Conservation (phyloP, 306 rosid genomes). For the Rosa chinensis region DNA sequence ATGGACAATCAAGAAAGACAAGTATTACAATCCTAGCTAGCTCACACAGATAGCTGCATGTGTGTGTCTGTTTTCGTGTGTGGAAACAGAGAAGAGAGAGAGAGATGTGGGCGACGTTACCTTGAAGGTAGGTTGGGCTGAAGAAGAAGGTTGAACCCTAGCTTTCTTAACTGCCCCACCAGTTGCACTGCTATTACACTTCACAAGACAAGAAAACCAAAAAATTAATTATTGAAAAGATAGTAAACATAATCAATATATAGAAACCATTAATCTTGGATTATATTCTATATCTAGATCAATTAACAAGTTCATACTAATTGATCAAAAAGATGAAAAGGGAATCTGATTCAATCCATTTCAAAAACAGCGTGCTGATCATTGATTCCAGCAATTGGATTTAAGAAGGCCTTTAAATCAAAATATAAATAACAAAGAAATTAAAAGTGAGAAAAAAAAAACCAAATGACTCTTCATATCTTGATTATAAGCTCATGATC, state of each 20-base stretch:
- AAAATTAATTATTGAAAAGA: not conserved
- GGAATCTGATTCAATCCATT: conserved; percentile 5
- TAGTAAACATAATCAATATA: not conserved
- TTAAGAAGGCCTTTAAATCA: not conserved
- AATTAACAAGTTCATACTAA: not conserved
- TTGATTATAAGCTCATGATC: conserved; percentile 4
- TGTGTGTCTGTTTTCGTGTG: conserved; percentile 28
- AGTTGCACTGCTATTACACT: conserved; percentile 78
- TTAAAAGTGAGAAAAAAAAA: not conserved
- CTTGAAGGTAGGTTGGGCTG: conserved; percentile 87
- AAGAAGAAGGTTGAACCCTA: conserved; percentile 77
- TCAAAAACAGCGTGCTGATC: not conserved
- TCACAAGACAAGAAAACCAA: conserved; percentile 13
- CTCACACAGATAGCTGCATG: conserved; percentile 1
- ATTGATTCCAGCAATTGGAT: not conserved
- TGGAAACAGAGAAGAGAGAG: not conserved
- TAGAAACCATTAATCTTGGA: not conserved
- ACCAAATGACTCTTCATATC: not conserved
- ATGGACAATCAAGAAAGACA: conserved; percentile 86
- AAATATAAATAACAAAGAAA: not conserved
- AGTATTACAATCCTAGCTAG: conserved; percentile 24
- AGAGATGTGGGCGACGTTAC: conserved; percentile 34
- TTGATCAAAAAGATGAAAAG: not conserved
- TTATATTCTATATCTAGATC: not conserved
- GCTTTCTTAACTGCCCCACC: conserved; percentile 95